A percentile compares a stretch with the other conserved stretches of the same genome.
Conservation (phyloP, 1,284 basidiomycete genomes). For the Melanopsichium pennsylvanicum region DNA sequence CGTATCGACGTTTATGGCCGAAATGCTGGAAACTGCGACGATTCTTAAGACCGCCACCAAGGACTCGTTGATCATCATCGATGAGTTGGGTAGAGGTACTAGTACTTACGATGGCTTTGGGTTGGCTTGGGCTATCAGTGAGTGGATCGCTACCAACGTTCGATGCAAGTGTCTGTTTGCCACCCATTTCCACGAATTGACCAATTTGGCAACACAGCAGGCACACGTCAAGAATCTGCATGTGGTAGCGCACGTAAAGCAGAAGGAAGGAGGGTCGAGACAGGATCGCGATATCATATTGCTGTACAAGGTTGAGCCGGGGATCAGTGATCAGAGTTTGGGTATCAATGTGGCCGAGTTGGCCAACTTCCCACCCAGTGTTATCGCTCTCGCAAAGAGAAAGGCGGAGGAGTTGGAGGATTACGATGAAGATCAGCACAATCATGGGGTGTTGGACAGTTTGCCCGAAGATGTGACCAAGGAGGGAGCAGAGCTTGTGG, state of each 20-base stretch:
- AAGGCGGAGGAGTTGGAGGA: conserved; percentile 98
- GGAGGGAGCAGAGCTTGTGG: conserved; percentile 81
- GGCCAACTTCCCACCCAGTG: conserved; percentile 93
- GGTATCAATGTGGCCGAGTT: conserved; percentile 97
- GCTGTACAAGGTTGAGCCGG: conserved; percentile 85
- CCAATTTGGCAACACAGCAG: conserved; percentile 85
- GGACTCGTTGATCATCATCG: conserved; percentile 95
- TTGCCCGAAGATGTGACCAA: conserved; percentile 72
- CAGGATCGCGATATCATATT: conserved; percentile 77
- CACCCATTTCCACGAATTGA: conserved; percentile 97
- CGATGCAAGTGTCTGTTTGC: conserved; percentile 83
- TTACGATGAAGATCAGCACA: conserved; percentile 70
- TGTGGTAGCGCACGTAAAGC: conserved; percentile 88
- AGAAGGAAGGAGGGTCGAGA: conserved; percentile 66
- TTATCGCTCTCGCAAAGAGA: conserved; percentile 89
- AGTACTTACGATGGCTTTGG: conserved; percentile 99
- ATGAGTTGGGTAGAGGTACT: conserved; percentile 97
- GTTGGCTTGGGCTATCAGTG: conserved; percentile 97
- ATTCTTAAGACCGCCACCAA: conserved; percentile 88
- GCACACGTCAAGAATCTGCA: conserved; percentile 91
- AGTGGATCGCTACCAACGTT: conserved; percentile 90
- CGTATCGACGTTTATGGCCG: conserved; percentile 98
- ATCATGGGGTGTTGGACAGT: conserved; percentile 16
- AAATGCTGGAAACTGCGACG: conserved; percentile 97
- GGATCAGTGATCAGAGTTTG: conserved; percentile 85